Base-by-base conservation (phyloP, 768 basidiomycete species). In the Boletus sp. region DNA sequence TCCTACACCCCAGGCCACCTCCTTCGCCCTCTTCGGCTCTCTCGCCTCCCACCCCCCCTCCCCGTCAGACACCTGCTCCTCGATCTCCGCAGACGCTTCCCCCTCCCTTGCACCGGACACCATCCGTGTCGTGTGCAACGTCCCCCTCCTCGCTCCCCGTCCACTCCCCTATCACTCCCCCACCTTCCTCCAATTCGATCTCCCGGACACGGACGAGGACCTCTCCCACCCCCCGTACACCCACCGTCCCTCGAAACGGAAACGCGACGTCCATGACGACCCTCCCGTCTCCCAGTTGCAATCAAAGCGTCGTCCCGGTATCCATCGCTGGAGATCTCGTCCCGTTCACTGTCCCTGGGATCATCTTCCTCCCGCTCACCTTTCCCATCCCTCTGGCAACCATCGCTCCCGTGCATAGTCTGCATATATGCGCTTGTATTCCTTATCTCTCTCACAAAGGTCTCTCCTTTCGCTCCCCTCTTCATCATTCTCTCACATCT, bases 141-240 rank as follows among this genome's bases (percentile, higher is more conserved):
- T 84, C 2, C 86, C 86, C n/a, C 76, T 88, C 54, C 73, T 87
- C 58, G 86, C 85, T 0, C 86, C 87, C 12, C 81, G 81, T 28
- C 86, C 86, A 0, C 80, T 87, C 37, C 87, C 86, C 2, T 87
- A 84, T 71, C 84, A 85, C 54, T 84, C 85, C 10, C 86, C 86
- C 29, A 82, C 80, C 0, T 86, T 87, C 68, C 81, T 88, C 54
- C 83, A 86, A 52, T 87, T 85, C 67, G 83, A 85, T 54, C 73
- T 82, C 24, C 87, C 87, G 0, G 86, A 86, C 72, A 73, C 82
- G 8, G 85, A 86, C 71, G 83, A 86, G 65, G 85, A 88, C 66
- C 80, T 87, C 41, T 87, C 87, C 0, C 82, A 82, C 60, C 84
- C 87, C 7, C 87, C 86, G 0, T 87, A 87, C 75, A 84, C 74